Evolutionary conservation across 805 yeast species (phyloP), one percentile per base, ranked within the genome.

Genomic region (Pachysolen tannophilus): DNA sequence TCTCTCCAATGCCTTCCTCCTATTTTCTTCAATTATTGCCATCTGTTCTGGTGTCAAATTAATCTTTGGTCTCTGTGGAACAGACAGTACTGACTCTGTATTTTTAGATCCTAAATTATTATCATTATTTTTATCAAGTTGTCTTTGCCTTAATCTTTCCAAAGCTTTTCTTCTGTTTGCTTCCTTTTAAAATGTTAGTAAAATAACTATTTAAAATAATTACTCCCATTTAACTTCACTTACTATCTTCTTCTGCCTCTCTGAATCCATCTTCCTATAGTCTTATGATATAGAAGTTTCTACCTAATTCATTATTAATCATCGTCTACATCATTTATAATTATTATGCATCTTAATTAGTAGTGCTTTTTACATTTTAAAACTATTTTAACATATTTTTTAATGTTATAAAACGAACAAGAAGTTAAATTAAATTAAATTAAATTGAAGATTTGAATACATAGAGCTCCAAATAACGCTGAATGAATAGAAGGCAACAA

Each of bases 161-260:
- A 78, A 46, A 1, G 87, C 86, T 35, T 65, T 65, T 29, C 67
- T 63, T 42, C 92, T 61, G 49, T 80, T 81, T 20, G 72, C 78
- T 32, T 75, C 83, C 83, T 76, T 10, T 19, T 11, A 3, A 16
- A 5, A 19, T 20, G 37, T 41, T 26, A 23, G 30, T 21, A 39
- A 33, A 30, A 16, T 11, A 5, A 15, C 14, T 9, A 5, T 20
- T 18, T 4, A 7, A 9, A 10, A 16, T 6, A 8, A 16, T 5
- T 19, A 18, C 6, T 19, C 2, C 11, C 3, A 19, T n/a, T n/a
- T n/a, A 20, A 14, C 4, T 10, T 19, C 16, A 53, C 58, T 43
- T 41, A 53, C 59, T 16, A 54, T 43, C 42, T 46, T 48, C 29
- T 43, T 41, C 34, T 49, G 53, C 31, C 55, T 40, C 3, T 48